Evolutionary conservation across 768 basidiomycete species (phyloP).

Genomic region (Collybia sordida): DNA sequence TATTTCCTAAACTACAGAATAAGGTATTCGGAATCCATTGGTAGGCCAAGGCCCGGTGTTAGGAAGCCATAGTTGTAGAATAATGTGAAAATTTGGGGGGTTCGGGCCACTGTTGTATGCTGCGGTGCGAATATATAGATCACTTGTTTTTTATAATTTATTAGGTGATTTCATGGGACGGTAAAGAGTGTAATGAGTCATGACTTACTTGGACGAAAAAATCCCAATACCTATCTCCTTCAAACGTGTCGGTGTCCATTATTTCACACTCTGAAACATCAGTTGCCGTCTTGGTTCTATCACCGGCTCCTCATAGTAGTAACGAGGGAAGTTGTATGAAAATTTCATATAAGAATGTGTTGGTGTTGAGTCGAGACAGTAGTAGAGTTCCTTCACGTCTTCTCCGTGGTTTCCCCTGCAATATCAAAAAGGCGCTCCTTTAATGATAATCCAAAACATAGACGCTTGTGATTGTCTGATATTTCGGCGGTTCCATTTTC

Average conservation of each 20-base stretch:
- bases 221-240: constrained; percentile 97
- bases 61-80: constrained; percentile 96
- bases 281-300: constrained; percentile 74
- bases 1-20: constrained; percentile 97
- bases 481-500: constrained; percentile 98
- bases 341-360: constrained; percentile 99
- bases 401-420: constrained; percentile 98
- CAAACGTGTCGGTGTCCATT: constrained; percentile 87
- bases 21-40: constrained; percentile 99
- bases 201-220: constrained; percentile 91
- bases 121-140: constrained; percentile 90
- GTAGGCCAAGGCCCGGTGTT: constrained; percentile 97
- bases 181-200: not conserved
- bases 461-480: constrained; percentile 93
- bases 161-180: constrained; percentile 2
- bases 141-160: constrained; percentile 69
- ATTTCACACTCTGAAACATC: constrained; percentile 94
- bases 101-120: constrained; percentile 97
- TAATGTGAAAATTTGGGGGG: constrained; percentile 87
- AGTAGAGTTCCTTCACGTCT: constrained; percentile 98
- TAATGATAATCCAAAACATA: constrained; percentile 87
- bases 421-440: constrained; percentile 97
- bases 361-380: constrained; percentile 97
- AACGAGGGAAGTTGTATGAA: constrained; percentile 97
- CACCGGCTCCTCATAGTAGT: constrained; percentile 93